Conservation (phyloP, 1,284 basidiomycete genomes). For the Leccinum subrobustum region DNA sequence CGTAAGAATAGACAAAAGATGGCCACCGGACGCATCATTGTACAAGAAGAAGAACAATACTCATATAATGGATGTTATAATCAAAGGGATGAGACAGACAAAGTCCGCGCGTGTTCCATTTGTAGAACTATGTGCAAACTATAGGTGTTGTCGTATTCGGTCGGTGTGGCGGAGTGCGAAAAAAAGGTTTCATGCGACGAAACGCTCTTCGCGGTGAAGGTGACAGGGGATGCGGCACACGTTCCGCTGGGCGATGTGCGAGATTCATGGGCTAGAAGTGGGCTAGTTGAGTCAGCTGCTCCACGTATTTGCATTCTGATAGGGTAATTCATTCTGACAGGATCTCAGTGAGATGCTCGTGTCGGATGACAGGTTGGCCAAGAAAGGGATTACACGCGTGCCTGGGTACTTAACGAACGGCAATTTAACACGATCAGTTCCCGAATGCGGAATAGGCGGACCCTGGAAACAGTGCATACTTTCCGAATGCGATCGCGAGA, state of each 20-base stretch:
- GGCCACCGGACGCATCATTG: background rate
- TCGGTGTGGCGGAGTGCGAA: conserved; percentile 6
- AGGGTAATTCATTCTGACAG: conserved; percentile 22
- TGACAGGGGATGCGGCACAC: conserved; percentile 10
- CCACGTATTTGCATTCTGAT: conserved; percentile 31
- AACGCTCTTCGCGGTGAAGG: background rate
- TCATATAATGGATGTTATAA: conserved; percentile 14
- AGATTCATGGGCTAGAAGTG: conserved; percentile 25
- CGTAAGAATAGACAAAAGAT: conserved; percentile 6
- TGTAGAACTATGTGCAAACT: background rate
- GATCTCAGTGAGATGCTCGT: conserved; percentile 6
- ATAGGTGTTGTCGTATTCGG: background rate
- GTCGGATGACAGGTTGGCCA: conserved; percentile 7
- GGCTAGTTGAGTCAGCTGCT: conserved; percentile 13
- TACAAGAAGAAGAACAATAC: conserved; percentile 12
- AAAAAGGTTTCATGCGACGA: conserved; percentile 11
- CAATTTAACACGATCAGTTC: conserved; percentile 28
- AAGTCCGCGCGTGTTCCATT: conserved; percentile 16
- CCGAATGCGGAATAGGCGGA: conserved; percentile 30
- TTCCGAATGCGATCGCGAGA: conserved; percentile 28
- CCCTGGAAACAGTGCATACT: conserved; percentile 33
- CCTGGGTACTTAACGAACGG: conserved; percentile 27
- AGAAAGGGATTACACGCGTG: conserved; percentile 27
- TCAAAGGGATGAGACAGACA: conserved; percentile 1
- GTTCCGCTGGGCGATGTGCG: conserved; percentile 8